phyloP scores from a whole-genome alignment of 805 yeast species.

The Cyberlindnera bimundalis region DNA sequence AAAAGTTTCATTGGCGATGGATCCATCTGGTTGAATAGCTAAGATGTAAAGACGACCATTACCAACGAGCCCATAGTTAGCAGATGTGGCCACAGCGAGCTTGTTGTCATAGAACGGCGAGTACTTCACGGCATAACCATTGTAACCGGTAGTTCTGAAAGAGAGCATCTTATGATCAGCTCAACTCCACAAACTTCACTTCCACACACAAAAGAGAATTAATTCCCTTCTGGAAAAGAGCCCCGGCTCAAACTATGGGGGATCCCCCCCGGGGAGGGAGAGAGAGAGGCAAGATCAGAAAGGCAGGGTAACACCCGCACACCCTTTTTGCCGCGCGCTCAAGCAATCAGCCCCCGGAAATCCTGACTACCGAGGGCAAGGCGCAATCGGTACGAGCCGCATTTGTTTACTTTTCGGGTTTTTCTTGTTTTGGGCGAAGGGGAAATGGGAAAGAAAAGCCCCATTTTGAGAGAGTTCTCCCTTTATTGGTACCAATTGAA shows the following conservation, averaged over 20 bases:
- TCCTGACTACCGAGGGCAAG: too few species aligned
- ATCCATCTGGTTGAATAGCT: conserved; percentile 65
- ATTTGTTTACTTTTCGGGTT: conserved; percentile 5
- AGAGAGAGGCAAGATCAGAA: too few species aligned
- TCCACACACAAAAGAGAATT: too few species aligned
- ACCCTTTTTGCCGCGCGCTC: too few species aligned
- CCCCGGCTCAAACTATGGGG: too few species aligned
- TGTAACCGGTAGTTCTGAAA: conserved; percentile 72
- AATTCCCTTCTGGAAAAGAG: too few species aligned
- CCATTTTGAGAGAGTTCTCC: not conserved
- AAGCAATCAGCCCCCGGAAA: too few species aligned
- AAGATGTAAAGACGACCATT: conserved; percentile 79
- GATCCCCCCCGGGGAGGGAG: too few species aligned
- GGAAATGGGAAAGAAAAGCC: too few species aligned
- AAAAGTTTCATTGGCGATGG: conserved; percentile 46
- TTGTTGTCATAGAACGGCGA: conserved; percentile 91
- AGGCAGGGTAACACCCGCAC: too few species aligned
- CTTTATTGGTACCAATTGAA: not conserved
- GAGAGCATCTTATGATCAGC: conserved; percentile 52
- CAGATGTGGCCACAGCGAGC: conserved; percentile 84
- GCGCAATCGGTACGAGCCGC: conserved; percentile 1
- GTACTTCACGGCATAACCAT: conserved; percentile 84
- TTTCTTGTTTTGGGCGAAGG: not conserved
- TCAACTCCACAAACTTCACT: too few species aligned
- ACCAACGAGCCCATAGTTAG: conserved; percentile 93